These are phyloP conservation scores for Leccinum angustisporum DNA, from an alignment of 1,284 basidiomycete species.

Conservation along the genomic window DNA sequence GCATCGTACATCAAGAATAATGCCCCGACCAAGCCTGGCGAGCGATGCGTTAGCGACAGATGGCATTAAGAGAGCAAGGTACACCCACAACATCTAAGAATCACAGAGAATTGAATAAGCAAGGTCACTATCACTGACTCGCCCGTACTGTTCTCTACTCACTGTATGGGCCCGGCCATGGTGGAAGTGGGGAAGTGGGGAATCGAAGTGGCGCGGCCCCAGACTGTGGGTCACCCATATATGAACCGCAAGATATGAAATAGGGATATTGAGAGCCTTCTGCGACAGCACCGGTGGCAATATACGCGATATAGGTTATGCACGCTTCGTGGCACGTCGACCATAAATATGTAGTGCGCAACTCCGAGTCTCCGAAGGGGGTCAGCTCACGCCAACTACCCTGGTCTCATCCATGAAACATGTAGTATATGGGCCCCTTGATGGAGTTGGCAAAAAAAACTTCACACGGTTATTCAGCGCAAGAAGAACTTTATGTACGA, in stretches of 20 bases:
- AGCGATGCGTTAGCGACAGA: neutral
- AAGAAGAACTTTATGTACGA: neutral
- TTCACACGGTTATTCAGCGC: too few species aligned
- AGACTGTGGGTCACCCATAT: neutral
- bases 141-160: conserved; percentile 7
- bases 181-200: neutral
- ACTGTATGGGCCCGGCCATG: conserved; percentile 21
- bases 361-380: neutral
- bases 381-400: neutral
- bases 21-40: conserved; percentile 21
- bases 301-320: neutral
- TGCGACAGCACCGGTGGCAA: neutral
- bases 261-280: too few species aligned
- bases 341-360: neutral
- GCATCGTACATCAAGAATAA: conserved; percentile 25
- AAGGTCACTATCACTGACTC: neutral
- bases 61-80: neutral
- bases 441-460: too few species aligned
- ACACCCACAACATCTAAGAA: conserved; percentile 21
- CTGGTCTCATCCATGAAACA: too few species aligned
- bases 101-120: neutral
- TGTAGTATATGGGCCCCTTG: too few species aligned
- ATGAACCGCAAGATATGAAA: neutral
- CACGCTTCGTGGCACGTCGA: neutral
- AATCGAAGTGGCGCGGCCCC: too few species aligned